Percentiles rank a stretch among this genome's conserved stretches.
Conservation (phyloP, 2,329 filamentous ascomycete genomes). For the Alternaria gansuensis region DNA sequence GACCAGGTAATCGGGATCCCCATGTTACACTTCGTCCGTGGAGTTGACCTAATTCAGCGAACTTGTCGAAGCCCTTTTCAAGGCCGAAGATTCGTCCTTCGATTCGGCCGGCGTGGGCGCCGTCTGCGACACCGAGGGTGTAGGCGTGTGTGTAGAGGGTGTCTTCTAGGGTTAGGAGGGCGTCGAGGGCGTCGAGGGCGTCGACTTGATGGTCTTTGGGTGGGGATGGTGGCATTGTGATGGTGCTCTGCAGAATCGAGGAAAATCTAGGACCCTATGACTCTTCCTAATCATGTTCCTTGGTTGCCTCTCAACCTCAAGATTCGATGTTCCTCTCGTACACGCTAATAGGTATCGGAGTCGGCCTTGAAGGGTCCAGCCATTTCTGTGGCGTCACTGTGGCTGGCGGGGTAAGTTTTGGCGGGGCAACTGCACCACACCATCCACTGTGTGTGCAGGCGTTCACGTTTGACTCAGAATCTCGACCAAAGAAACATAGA, state of each 20-base stretch:
- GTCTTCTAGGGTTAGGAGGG: conserved; percentile 68
- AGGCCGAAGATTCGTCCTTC: conserved; percentile 92
- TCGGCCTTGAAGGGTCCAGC: conserved; percentile 10
- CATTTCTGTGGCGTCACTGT: conserved; percentile 29
- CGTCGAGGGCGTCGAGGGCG: conserved; percentile 65
- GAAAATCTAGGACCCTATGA: no score
- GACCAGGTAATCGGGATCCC: conserved; percentile 70
- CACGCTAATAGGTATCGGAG: conserved; percentile 3
- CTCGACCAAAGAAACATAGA: conserved; percentile 20
- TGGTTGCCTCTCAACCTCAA: not conserved
- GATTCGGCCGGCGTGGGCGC: conserved; percentile 76
- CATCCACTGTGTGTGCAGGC: conserved; percentile 21
- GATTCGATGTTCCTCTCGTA: no score
- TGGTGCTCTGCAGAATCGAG: no score
- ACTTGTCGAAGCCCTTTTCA: conserved; percentile 94
- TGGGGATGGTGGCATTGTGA: not conserved
- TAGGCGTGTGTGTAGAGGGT: conserved; percentile 86
- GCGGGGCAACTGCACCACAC: conserved; percentile 34
- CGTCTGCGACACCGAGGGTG: conserved; percentile 76
- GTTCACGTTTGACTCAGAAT: conserved; percentile 37
- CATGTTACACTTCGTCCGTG: conserved; percentile 85
- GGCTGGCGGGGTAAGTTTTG: conserved; percentile 33
- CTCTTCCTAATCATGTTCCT: not conserved
- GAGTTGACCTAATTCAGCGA: conserved; percentile 78
- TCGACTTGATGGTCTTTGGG: conserved; percentile 43